phyloP scores from a whole-genome alignment of 305 asterid genomes.

The Fraxinus albicans region DNA sequence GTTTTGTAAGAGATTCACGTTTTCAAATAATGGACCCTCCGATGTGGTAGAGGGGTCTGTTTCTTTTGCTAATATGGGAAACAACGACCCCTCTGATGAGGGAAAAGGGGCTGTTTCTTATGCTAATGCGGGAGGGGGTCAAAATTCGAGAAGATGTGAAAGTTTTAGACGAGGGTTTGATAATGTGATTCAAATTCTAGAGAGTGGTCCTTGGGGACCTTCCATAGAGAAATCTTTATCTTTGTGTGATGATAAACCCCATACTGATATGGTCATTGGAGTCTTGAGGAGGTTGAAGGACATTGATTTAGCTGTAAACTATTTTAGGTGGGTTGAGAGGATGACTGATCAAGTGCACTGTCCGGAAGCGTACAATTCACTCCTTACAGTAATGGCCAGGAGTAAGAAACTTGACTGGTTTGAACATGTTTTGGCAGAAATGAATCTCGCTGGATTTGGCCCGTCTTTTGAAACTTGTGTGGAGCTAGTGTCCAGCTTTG shows the following conservation, averaged over 20 bases:
- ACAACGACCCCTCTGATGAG: slow-evolving; percentile 24
- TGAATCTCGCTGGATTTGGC: slow-evolving; percentile 77
- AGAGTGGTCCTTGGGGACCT: slow-evolving; percentile 67
- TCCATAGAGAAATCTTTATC: slow-evolving; percentile 62
- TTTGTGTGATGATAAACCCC: slow-evolving; percentile 41
- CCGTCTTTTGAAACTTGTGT: slow-evolving; percentile 60
- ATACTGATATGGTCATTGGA: slow-evolving; percentile 56
- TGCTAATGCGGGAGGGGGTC: slow-evolving; percentile 23
- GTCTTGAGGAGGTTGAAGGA: slow-evolving; percentile 78
- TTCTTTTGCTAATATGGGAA: slow-evolving; percentile 24
- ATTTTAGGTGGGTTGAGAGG: slow-evolving; percentile 80
- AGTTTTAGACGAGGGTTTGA: slow-evolving; percentile 34
- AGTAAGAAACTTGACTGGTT: slow-evolving; percentile 48
- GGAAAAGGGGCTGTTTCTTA: slow-evolving; percentile 25
- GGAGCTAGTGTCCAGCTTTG: slow-evolving; percentile 58
- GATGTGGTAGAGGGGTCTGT: slow-evolving; percentile 15
- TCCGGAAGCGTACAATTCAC: slow-evolving; percentile 68
- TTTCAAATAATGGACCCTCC: slow-evolving; percentile 34
- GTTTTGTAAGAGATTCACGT: slow-evolving; percentile 30
- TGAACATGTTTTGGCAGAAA: slow-evolving; percentile 71
- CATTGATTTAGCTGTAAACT: slow-evolving; percentile 49
- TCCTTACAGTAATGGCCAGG: slow-evolving; percentile 66
- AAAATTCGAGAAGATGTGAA: slow-evolving; percentile 32
- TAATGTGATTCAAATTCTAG: slow-evolving; percentile 53
- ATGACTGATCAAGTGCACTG: slow-evolving; percentile 50